Conservation (phyloP, 192 early-diverging fungal genomes). For the Backusella australiensis region DNA sequence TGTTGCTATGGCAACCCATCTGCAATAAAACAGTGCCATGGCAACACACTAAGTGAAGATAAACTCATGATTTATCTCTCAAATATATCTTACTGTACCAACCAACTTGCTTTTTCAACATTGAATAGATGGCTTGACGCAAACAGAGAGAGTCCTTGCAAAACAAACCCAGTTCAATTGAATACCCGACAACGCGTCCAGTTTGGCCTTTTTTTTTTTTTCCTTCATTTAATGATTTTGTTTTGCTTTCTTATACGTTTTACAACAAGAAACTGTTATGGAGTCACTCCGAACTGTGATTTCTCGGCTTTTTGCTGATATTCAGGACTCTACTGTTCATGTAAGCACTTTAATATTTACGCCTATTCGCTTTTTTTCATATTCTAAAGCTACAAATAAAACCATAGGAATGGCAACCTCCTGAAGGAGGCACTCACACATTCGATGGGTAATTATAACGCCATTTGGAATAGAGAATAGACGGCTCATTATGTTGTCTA, state of each 20-base stretch:
- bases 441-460: conserved; percentile 15
- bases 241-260: neutral
- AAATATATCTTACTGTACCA: too few relatives aligned
- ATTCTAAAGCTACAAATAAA: neutral
- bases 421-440: neutral
- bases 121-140: too few relatives aligned
- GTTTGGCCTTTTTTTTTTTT: too few relatives aligned
- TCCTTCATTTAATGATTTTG: neutral
- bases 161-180: neutral
- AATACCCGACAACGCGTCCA: neutral
- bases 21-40: neutral
- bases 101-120: too few relatives aligned
- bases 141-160: neutral
- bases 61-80: too few relatives aligned
- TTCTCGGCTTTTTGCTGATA: conserved; percentile 31
- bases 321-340: conserved; percentile 11
- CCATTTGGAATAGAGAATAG: too few relatives aligned
- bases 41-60: neutral
- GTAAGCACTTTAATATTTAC: neutral
- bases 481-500: neutral
- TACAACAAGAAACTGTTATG: neutral
- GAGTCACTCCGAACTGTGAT: conserved; percentile 29
- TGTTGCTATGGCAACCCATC: neutral
- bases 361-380: neutral
- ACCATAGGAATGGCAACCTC: conserved; percentile 7